phyloP scores from a whole-genome alignment of 179 eudicot species.

The Amaranthus tricolor region DNA sequence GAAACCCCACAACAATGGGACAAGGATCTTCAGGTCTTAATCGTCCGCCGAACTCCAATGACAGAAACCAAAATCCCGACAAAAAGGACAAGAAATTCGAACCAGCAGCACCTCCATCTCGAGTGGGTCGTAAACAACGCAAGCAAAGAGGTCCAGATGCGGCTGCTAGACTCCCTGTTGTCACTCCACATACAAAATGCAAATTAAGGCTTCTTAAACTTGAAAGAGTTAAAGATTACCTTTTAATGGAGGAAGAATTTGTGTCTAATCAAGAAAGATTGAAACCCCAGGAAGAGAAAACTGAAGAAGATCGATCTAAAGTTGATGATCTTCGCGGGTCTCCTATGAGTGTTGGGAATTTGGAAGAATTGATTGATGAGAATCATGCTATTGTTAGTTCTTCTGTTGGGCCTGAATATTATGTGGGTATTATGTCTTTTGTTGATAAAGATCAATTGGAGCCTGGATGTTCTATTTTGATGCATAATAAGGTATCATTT shows the following conservation, averaged over 20 bases:
- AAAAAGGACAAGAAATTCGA: constrained; percentile 83
- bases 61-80: constrained; percentile 50
- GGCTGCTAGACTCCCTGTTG: constrained; percentile 66
- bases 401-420: constrained; percentile 86
- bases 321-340: constrained; percentile 83
- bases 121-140: constrained; percentile 80
- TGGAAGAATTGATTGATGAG: constrained; percentile 90
- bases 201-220: constrained; percentile 68
- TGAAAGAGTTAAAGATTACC: constrained; percentile 70
- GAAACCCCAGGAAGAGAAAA: constrained; percentile 83
- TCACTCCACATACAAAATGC: constrained; percentile 76
- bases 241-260: constrained; percentile 85
- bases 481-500: constrained; percentile 84
- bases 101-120: constrained; percentile 75
- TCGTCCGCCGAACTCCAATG: constrained; percentile 46
- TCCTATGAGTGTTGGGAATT: constrained; percentile 88
- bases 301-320: constrained; percentile 78
- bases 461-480: constrained; percentile 84
- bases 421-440: constrained; percentile 76
- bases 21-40: constrained; percentile 62
- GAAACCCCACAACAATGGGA: constrained; percentile 39
- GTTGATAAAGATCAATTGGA: constrained; percentile 93
- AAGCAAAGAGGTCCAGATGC: constrained; percentile 78
- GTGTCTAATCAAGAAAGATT: constrained; percentile 76
- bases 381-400: constrained; percentile 84